A percentile compares a stretch with the other conserved stretches of the same genome.
These are phyloP conservation scores for Somion occarium DNA, from an alignment of 1,284 basidiomycete genomes.

Conservation along the genomic window DNA sequence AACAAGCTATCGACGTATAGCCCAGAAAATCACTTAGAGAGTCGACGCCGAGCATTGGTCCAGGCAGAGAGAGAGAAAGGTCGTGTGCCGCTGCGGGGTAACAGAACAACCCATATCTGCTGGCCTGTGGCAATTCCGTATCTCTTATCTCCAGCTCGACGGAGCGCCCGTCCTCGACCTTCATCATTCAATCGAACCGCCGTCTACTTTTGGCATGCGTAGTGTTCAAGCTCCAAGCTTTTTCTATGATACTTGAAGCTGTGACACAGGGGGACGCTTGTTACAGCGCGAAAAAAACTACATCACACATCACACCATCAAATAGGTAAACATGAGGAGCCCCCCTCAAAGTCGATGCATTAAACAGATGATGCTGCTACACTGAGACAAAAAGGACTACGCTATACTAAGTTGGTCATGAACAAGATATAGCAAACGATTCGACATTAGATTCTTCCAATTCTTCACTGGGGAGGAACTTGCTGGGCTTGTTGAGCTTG, in stretches of 20 bases:
- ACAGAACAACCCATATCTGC: slow-evolving; percentile 1
- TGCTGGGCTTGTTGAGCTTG: not conserved
- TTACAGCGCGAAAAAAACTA: too few relatives aligned
- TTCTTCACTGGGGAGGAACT: not conserved
- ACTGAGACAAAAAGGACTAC: not conserved
- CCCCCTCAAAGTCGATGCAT: slow-evolving; percentile 1
- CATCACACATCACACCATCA: not conserved
- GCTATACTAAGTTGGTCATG: not conserved
- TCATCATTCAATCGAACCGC: not conserved
- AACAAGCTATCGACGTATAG: slow-evolving; percentile 77
- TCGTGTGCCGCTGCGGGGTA: not conserved
- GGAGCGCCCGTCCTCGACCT: not conserved
- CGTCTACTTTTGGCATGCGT: not conserved
- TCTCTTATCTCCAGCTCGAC: slow-evolving; percentile 2
- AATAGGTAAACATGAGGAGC: not conserved
- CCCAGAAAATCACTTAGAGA: slow-evolving; percentile 51
- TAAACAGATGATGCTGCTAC: not conserved
- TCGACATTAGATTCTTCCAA: not conserved
- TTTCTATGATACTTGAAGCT: too few relatives aligned
- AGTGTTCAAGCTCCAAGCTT: not conserved
- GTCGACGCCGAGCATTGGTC: not conserved
- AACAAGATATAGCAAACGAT: too few relatives aligned
- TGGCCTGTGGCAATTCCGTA: slow-evolving; percentile 1
- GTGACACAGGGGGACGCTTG: too few relatives aligned
- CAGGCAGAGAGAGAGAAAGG: not conserved